phyloP scores from a whole-genome alignment of 495 filamentous ascomycete genomes.

The Penicillium subrubescens region DNA sequence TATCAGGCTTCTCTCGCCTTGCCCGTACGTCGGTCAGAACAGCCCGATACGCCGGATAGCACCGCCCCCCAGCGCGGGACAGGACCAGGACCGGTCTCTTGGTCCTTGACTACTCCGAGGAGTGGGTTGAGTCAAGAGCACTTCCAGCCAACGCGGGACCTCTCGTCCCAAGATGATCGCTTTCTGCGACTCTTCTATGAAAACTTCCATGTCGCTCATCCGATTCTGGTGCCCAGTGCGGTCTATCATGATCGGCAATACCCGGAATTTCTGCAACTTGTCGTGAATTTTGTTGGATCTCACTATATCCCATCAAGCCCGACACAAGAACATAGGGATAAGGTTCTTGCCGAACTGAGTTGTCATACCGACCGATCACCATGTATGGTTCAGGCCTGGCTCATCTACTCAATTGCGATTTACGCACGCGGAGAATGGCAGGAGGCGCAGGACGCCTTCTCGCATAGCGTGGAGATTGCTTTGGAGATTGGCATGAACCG shows the following conservation, averaged over 20 bases:
- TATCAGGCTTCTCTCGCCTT: conserved; percentile 12
- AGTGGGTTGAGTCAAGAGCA: conserved; percentile 16
- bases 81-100: conserved; percentile 27
- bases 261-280: conserved; percentile 37
- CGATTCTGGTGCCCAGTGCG: conserved; percentile 37
- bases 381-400: conserved; percentile 41
- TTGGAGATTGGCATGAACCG: conserved; percentile 43
- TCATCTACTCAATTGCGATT: conserved; percentile 41
- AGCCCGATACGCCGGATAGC: conserved; percentile 25
- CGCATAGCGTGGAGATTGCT: conserved; percentile 35
- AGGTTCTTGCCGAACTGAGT: conserved; percentile 28
- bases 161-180: conserved; percentile 36
- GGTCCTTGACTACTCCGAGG: conserved; percentile 25
- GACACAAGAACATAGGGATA: conserved; percentile 28
- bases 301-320: conserved; percentile 35
- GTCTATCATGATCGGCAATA: conserved; percentile 40
- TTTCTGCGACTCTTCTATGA: conserved; percentile 42
- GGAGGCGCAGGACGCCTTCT: conserved; percentile 37
- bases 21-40: conserved; percentile 5
- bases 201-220: conserved; percentile 45
- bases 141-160: conserved; percentile 14
- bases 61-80: conserved; percentile 16
- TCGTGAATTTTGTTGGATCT: conserved; percentile 42
- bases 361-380: conserved; percentile 32
- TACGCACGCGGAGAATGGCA: conserved; percentile 38